Evolutionary conservation across 2,329 filamentous ascomycete genomes (phyloP), one percentile per base, ranked within the genome.

Genomic region (Nigrospora osmanthi): DNA sequence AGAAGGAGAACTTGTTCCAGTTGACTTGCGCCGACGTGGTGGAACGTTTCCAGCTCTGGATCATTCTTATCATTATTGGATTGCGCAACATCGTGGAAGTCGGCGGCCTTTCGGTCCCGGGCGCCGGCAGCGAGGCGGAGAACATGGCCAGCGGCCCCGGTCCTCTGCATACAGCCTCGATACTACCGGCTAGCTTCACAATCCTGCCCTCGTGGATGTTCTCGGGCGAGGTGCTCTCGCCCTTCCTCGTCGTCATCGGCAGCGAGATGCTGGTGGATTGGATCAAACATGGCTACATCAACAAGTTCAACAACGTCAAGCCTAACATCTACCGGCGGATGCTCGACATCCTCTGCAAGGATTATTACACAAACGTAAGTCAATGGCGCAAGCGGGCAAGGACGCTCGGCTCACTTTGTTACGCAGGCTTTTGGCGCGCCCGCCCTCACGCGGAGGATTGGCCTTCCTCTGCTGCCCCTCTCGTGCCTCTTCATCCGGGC

Each of bases 221-320:
- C 58, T 86, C 85, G 0, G 89, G 87, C 11, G 90, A 96, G 60
- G 86, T 98, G 0, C 71, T 98, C 4, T 90, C 89, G 0, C 94
- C 93, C 0, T 98, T 98, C 54, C 69, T 98, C 12, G 82, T 98
- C 9, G 94, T 98, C 0, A 78, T 98, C 7, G 91, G 90, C 1
- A 95, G 89, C 50, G 93, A 98, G 67, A 96, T 96, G 83, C 69
- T 95, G 10, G 93, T 98, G 2, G 93, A 98, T 65, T 90, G 87
- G 79, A 79, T 96, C 63, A 98, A 98, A 64, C 94, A 98, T 60
- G 89, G 89, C 17, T 98, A 97, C 61, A 94, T 98, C 61, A 90
- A 84, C 61, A 98, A 98, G 61, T 98, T 98, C 71, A 98, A 98
- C 72, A 95, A 95, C 56, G 89, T 90, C 54, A 91, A 93, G 52